A percentile compares a stretch with the other conserved stretches of the same genome.
Evolutionary conservation across 1,284 basidiomycete species (phyloP).

Genomic region (Puccinia coronata): DNA sequence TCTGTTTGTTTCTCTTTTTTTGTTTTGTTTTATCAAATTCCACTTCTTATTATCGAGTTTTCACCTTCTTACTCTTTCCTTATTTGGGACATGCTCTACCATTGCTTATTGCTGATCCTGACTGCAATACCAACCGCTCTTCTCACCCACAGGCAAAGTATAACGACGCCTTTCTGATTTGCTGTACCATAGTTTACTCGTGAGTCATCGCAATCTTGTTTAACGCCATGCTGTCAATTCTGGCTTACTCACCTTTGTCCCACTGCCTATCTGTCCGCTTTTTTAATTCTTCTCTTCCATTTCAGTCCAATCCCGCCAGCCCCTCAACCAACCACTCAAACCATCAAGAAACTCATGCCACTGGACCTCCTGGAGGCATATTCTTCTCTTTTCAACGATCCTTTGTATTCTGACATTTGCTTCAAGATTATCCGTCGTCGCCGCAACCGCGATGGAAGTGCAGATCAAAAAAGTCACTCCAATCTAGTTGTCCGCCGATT

Average conservation of each 20-base stretch:
- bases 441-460: background rate
- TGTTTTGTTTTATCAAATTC: too few species aligned
- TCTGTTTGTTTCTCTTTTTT: conserved; percentile 19
- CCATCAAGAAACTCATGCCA: conserved; percentile 54
- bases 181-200: conserved; percentile 58
- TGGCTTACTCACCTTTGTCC: background rate
- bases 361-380: conserved; percentile 55
- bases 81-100: background rate
- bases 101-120: too few species aligned
- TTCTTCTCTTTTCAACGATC: conserved; percentile 56
- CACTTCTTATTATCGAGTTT: background rate
- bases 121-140: background rate
- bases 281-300: background rate
- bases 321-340: conserved; percentile 26
- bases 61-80: background rate
- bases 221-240: too few species aligned
- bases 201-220: too few species aligned
- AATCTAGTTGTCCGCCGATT: conserved; percentile 53
- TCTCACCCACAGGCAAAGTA: conserved; percentile 46
- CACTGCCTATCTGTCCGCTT: background rate
- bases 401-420: conserved; percentile 55
- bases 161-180: conserved; percentile 59
- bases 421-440: conserved; percentile 54
- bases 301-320: conserved; percentile 35
- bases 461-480: background rate